phyloP scores from a whole-genome alignment of 768 basidiomycete genomes.

The Leccinum disarticulatum region DNA sequence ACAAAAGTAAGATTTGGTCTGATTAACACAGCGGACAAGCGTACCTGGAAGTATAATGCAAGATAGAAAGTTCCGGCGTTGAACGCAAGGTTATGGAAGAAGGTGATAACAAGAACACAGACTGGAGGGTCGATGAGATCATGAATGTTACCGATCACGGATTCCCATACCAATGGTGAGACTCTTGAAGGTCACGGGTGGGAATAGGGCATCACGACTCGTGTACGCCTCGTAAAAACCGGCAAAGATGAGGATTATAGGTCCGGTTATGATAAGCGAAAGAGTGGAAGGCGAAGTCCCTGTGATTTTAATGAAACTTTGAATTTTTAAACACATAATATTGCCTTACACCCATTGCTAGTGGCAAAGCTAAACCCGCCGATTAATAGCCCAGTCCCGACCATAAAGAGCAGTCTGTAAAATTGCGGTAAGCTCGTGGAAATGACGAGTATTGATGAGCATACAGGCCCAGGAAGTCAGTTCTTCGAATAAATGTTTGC shows the following conservation, averaged over 20 bases:
- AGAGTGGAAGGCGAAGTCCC: conserved; percentile 67
- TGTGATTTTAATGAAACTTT: conserved; percentile 32
- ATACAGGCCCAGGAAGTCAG: conserved; percentile 81
- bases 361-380: conserved; percentile 80
- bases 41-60: conserved; percentile 78
- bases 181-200: conserved; percentile 59
- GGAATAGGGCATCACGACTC: conserved; percentile 69
- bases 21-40: conserved; percentile 13
- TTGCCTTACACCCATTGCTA: conserved; percentile 60
- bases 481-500: conserved; percentile 50
- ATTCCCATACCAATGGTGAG: conserved; percentile 53
- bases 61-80: conserved; percentile 86
- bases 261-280: conserved; percentile 55
- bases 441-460: conserved; percentile 31
- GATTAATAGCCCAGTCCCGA: conserved; percentile 69
- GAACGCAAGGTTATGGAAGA: conserved; percentile 82
- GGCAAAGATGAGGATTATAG: conserved; percentile 53
- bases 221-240: conserved; percentile 70
- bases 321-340: conserved; percentile 1
- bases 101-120: conserved; percentile 63
- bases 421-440: conserved; percentile 20
- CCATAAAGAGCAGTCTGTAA: conserved; percentile 68
- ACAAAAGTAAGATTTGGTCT: conserved; percentile 3
- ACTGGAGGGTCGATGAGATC: conserved; percentile 40
- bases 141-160: conserved; percentile 8